These are phyloP conservation scores for Alternaria triticina DNA, from an alignment of 2,329 filamentous ascomycete species.

Conservation along the genomic window DNA sequence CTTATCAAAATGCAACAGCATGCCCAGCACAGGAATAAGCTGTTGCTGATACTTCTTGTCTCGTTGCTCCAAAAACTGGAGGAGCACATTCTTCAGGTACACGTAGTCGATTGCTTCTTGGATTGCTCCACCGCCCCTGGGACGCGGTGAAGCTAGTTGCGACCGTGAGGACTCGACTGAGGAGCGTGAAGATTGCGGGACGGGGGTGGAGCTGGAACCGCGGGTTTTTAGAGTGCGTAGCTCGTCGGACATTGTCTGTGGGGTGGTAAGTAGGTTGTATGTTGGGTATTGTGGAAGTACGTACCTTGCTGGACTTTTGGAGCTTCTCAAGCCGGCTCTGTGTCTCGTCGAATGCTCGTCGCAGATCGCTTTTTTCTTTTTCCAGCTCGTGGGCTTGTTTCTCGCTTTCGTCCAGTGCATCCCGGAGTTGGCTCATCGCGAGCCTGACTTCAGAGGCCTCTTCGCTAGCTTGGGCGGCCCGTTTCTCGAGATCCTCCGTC, in stretches of 20 bases:
- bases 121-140: slow-evolving; percentile 45
- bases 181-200: slow-evolving; percentile 61
- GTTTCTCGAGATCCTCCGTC: slow-evolving; percentile 76
- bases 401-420: slow-evolving; percentile 86
- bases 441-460: slow-evolving; percentile 78
- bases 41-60: slow-evolving; percentile 77
- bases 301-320: slow-evolving; percentile 68
- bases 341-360: slow-evolving; percentile 78
- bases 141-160: slow-evolving; percentile 55
- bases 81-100: slow-evolving; percentile 80
- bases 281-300: neutral
- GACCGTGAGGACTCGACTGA: slow-evolving; percentile 63
- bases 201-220: slow-evolving; percentile 53
- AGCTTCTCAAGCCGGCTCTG: slow-evolving; percentile 79
- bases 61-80: slow-evolving; percentile 82
- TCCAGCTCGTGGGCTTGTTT: slow-evolving; percentile 82
- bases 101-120: slow-evolving; percentile 61
- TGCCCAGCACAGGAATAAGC: slow-evolving; percentile 77
- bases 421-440: slow-evolving; percentile 78
- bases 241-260: slow-evolving; percentile 63
- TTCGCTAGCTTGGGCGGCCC: slow-evolving; percentile 70
- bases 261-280: slow-evolving; percentile 22
- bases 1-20: slow-evolving; percentile 77
- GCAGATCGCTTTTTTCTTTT: slow-evolving; percentile 77
- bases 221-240: slow-evolving; percentile 56